A percentile compares a stretch with the other conserved stretches of the same genome.
These are phyloP conservation scores for Thermothelomyces thermophilus DNA, from an alignment of 2,329 filamentous ascomycete genomes.

Conservation along the genomic window DNA sequence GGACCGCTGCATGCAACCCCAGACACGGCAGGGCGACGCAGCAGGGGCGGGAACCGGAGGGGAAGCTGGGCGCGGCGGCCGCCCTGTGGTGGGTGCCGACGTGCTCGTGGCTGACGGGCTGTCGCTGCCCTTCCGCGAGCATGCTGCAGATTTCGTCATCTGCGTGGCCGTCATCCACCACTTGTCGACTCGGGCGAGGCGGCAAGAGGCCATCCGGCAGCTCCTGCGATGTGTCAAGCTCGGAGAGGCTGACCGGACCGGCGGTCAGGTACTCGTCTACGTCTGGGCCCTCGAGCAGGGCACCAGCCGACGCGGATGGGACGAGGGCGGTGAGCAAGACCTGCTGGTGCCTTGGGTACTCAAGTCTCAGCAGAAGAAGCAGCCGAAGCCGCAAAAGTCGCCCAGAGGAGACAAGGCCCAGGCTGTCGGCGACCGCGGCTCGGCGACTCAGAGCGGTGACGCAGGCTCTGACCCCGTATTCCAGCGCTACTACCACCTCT, in stretches of 20 bases:
- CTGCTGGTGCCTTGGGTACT: slow-evolving; percentile 95
- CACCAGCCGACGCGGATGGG: slow-evolving; percentile 79
- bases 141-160: slow-evolving; percentile 70
- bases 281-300: slow-evolving; percentile 96
- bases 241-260: slow-evolving; percentile 14
- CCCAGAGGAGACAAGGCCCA: slow-evolving; percentile 14
- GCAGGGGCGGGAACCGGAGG: slow-evolving; percentile 13
- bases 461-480: slow-evolving; percentile 46
- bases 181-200: slow-evolving; percentile 68
- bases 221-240: slow-evolving; percentile 60
- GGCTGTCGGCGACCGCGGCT: slow-evolving; percentile 2
- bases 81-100: slow-evolving; percentile 42
- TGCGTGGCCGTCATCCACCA: slow-evolving; percentile 94
- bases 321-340: slow-evolving; percentile 76
- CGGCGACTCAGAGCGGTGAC: slow-evolving; percentile 16
- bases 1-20: slow-evolving; percentile 24
- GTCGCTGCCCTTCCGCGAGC: slow-evolving; percentile 65
- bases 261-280: slow-evolving; percentile 70
- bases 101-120: slow-evolving; percentile 77
- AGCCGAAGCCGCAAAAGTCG: slow-evolving; percentile 29
- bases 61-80: slow-evolving; percentile 15
- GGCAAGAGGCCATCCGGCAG: slow-evolving; percentile 63
- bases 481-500: slow-evolving; percentile 92
- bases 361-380: slow-evolving; percentile 30
- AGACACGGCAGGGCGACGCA: slow-evolving; percentile 9